Conservation (phyloP, 2,329 filamentous ascomycete species). For the Neoscytalidium dimidiatum region DNA sequence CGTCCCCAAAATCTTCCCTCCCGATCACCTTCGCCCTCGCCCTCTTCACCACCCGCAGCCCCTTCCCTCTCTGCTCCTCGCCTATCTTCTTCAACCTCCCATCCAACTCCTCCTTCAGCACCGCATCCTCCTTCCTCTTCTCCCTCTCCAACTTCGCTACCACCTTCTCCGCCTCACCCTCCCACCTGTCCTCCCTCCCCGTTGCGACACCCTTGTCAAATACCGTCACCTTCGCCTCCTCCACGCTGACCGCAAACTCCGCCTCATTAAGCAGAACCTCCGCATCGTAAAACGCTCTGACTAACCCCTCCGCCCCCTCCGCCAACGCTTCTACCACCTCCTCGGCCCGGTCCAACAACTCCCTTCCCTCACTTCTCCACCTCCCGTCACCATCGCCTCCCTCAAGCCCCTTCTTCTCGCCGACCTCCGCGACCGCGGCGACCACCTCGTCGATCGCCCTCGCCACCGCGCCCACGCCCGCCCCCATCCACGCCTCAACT, state of each 20-base stretch:
- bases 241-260: neutral
- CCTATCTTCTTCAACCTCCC: neutral
- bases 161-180: neutral
- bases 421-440: conserved; percentile 35
- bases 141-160: neutral
- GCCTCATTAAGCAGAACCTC: conserved; percentile 12
- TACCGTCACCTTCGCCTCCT: neutral
- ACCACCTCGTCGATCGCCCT: conserved; percentile 46
- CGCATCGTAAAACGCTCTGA: neutral
- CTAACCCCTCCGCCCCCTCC: neutral
- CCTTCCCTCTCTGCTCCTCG: neutral
- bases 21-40: neutral
- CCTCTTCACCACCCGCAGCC: neutral
- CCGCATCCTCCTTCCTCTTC: neutral
- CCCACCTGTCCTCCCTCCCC: neutral
- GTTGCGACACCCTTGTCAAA: neutral
- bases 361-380: neutral
- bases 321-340: neutral
- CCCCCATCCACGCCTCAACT: conserved; percentile 35
- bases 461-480: conserved; percentile 15
- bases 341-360: neutral
- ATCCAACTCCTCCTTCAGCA: neutral
- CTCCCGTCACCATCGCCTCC: neutral
- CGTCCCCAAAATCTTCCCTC: neutral
- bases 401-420: conserved; percentile 23